Evolutionary conservation across 305 asterid species (phyloP), one percentile per base, ranked within the genome.

Genomic region (Plantago rigida): DNA sequence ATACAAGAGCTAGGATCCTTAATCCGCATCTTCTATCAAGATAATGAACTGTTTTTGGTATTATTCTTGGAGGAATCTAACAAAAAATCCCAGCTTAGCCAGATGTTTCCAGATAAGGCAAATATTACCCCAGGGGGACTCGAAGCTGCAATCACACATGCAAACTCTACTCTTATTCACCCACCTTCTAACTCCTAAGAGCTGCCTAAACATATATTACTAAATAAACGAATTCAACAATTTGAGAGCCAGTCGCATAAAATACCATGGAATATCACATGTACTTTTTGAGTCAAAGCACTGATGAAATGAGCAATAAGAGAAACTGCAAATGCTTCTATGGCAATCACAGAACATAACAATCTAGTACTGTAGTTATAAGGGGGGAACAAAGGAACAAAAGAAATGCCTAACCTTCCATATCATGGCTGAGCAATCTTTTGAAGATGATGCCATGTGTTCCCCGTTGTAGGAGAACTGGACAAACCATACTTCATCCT

Each of bases 401-500:
- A n/a, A 62, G n/a, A 61, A 51, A 58, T 31, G 56, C 58, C 56
- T 59, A 72, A 82, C 98, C 96, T 88, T 70, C 96, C 96, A 91
- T 69, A 91, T 86, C 69, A 86, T 84, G 69, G 95, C 94, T 4
- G 89, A 82, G 78, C 94, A 83, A 75, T 91, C 98, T 66, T 86
- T 77, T 52, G 98, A 91, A 69, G 96, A 84, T 19, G 98, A 86
- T 7, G 98, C 98, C 74, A 91, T 75, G 74, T 80, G 83, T 46
- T 82, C 82, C 63, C 98, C 96, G 52, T 75, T 78, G 79, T 84
- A 77, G 42, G 98, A 88, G 74, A 91, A 91, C 76, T 88, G 98
- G 68, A 91, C 93, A 51, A 83, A 91, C 98, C 96, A 88, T 55
- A 91, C 96, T 82, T 86, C 98, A 75, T 86, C 79, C 64, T 66